Percentiles rank a stretch among this genome's conserved stretches.
These are phyloP conservation scores for Juncus effusus DNA, from an alignment of 176 grass and related monocot genomes.

Conservation along the genomic window DNA sequence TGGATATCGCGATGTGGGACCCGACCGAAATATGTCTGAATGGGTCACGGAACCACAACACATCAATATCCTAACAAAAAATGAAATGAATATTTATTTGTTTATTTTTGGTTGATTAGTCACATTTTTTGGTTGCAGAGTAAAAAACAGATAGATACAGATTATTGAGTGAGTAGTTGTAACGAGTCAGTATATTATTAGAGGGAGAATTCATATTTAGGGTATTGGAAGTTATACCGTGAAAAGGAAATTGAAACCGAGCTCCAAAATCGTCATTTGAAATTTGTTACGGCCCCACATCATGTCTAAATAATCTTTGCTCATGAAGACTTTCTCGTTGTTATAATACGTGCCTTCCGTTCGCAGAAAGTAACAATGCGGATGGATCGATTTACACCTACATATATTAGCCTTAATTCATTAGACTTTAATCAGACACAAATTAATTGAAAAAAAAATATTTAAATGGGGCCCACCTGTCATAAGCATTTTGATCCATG, in stretches of 20 bases:
- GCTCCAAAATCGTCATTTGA: conserved; percentile 70
- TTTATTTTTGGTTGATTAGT: background rate
- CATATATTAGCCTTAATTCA: background rate
- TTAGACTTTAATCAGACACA: background rate
- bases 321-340: conserved; percentile 84
- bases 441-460: conserved; percentile 1
- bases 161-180: too few relatives aligned
- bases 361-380: conserved; percentile 67
- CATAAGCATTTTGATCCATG: conserved; percentile 81
- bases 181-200: too few relatives aligned
- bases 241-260: conserved; percentile 89
- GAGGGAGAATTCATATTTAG: background rate
- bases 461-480: conserved; percentile 12
- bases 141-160: too few relatives aligned
- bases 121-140: background rate
- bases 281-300: conserved; percentile 77
- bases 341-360: conserved; percentile 57
- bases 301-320: conserved; percentile 88
- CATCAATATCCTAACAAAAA: conserved; percentile 69
- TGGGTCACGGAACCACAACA: conserved; percentile 94
- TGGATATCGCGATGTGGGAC: conserved; percentile 69
- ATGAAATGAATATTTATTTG: background rate
- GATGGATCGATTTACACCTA: conserved; percentile 57
- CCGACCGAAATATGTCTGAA: conserved; percentile 67
- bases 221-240: conserved; percentile 43